Evolutionary conservation across 2,329 filamentous ascomycete genomes (phyloP).

Genomic region (Cordyceps fumosorosea): DNA sequence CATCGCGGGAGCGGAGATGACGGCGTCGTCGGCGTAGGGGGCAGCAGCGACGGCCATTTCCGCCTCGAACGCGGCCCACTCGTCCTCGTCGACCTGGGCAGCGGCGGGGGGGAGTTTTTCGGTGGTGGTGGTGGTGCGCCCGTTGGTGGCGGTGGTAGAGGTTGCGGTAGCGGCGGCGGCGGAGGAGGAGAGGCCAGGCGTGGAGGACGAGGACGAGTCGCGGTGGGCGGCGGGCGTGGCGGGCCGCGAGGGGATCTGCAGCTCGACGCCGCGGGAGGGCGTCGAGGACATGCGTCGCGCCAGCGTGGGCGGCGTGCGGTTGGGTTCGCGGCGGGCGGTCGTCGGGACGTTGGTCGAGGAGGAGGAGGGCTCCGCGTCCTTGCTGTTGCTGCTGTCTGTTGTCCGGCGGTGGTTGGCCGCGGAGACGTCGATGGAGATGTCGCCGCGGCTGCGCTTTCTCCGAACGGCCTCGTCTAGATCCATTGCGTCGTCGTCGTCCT

Average conservation of each 20-base stretch:
- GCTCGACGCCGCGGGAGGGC: conserved; percentile 49
- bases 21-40: conserved; percentile 40
- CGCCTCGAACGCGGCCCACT: conserved; percentile 83
- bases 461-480: conserved; percentile 30
- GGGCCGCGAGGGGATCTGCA: conserved; percentile 57
- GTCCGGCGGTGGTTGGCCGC: conserved; percentile 5
- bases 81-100: conserved; percentile 56
- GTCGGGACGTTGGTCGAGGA: conserved; percentile 9
- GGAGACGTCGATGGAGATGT: conserved; percentile 20
- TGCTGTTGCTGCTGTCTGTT: conserved; percentile 13
- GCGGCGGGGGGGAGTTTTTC: conserved; percentile 14
- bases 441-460: conserved; percentile 41
- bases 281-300: conserved; percentile 44
- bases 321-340: conserved; percentile 18
- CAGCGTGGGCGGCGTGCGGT: conserved; percentile 36
- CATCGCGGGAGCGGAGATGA: conserved; percentile 64
- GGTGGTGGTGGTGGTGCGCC: background rate
- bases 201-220: conserved; percentile 36
- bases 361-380: conserved; percentile 10
- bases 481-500: conserved; percentile 29
- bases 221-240: conserved; percentile 48
- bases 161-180: conserved; percentile 14
- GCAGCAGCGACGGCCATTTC: conserved; percentile 55
- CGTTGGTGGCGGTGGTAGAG: background rate
- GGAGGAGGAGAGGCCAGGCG: conserved; percentile 23